These are phyloP conservation scores for Leccinum boreale DNA, from an alignment of 768 basidiomycete species.

Conservation along the genomic window DNA sequence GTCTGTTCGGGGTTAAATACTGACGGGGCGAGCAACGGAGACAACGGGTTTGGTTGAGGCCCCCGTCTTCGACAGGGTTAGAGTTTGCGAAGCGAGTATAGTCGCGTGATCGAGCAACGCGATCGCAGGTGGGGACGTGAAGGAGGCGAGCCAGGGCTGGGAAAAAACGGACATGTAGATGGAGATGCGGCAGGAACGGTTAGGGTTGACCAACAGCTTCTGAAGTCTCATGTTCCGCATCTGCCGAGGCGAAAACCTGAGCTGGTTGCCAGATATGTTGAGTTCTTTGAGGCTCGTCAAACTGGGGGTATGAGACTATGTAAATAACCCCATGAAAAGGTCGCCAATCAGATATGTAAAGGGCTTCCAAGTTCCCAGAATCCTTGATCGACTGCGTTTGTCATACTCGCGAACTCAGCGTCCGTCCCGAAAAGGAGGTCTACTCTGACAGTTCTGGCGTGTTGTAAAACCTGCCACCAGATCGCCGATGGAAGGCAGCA, in stretches of 20 bases:
- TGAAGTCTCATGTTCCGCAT: conserved; percentile 51
- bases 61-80: not conserved
- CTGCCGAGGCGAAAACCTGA: conserved; percentile 63
- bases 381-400: too few relatives aligned
- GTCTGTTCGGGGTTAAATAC: too few relatives aligned
- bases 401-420: too few relatives aligned
- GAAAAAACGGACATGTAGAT: conserved; percentile 12
- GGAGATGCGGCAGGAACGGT: conserved; percentile 52
- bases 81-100: conserved; percentile 4
- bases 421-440: too few relatives aligned
- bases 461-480: too few relatives aligned
- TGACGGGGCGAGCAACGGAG: not conserved
- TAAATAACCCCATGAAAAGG: too few relatives aligned
- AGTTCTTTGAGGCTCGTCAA: conserved; percentile 55
- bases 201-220: conserved; percentile 49
- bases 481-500: too few relatives aligned
- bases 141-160: not conserved
- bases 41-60: conserved; percentile 11
- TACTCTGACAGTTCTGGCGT: too few relatives aligned
- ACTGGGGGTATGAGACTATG: too few relatives aligned
- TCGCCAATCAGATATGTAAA: too few relatives aligned
- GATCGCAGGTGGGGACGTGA: not conserved
- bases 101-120: conserved; percentile 14
- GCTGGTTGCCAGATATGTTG: conserved; percentile 56
- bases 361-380: too few relatives aligned